Evolutionary conservation across 768 basidiomycete species (phyloP), one percentile per base, ranked within the genome.

Genomic region (Panaeolus papilionaceus): DNA sequence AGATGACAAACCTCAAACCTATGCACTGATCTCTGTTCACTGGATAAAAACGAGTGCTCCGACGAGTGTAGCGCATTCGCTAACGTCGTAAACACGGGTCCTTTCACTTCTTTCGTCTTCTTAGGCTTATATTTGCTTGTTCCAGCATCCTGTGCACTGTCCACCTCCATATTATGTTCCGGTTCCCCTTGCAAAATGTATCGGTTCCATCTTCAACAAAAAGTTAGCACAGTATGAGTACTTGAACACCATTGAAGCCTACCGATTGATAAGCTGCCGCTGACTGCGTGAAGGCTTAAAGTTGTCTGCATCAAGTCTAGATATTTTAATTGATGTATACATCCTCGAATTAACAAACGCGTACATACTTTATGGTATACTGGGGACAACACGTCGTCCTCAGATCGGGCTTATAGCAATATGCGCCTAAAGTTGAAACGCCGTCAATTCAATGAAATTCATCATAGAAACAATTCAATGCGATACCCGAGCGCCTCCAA

Each of bases 331-430:
- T 8, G 47, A 49, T 0, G 23, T 65, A n/a, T 28, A 37, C 64
- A 64, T 66, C 44, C 65, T 26, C 68, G 26, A 3, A 28, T 14
- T n/a, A n/a, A 61, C 42, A 45, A 23, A 69, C 51, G 68, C 37
- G 47, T 62, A 75, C 82, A 65, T 71, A 92, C 95, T 88, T 93
- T 76, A 98, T 98, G 3, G 97, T 95, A 75, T 98, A 97, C 71
- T 95, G 93, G 0, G 96, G 94, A 75, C 97, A 99, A 75, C 97
- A 98, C 10, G 95, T 91, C 5, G 79, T 76, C 69, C 82, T 85
- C 77, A 96, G 81, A 76, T 96, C 89, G 4, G 96, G 96, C 69
- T 93, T 94, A 78, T 98, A 98, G 73, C 94, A 89, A 79, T 90
- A 96, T 37, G 80, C 82, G 4, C 86, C 86, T 86, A 61, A 33